A percentile compares a stretch with the other conserved stretches of the same genome.
These are phyloP conservation scores for Phialophora expanda DNA, from an alignment of 2,329 filamentous ascomycete genomes.

Conservation along the genomic window DNA sequence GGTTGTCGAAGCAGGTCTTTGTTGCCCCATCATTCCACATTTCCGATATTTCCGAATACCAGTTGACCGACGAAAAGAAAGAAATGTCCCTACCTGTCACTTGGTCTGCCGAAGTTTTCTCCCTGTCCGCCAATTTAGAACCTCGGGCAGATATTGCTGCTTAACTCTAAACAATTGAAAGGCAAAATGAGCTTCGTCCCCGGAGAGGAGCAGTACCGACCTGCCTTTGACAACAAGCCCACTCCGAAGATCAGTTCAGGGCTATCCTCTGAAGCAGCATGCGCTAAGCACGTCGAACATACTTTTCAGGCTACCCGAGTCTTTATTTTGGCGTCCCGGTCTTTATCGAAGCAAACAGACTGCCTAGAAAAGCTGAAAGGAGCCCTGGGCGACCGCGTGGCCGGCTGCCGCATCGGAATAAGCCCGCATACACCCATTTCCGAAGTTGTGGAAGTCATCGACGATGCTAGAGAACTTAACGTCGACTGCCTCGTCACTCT, in stretches of 20 bases:
- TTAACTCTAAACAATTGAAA: background rate
- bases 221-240: background rate
- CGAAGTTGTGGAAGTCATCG: conserved; percentile 7
- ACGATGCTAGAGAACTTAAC: background rate
- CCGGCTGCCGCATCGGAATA: background rate
- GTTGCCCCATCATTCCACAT: background rate
- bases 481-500: conserved; percentile 67
- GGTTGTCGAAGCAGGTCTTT: background rate
- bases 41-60: background rate
- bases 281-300: conserved; percentile 1
- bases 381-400: conserved; percentile 3
- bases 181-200: background rate
- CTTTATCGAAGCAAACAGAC: conserved; percentile 6
- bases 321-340: conserved; percentile 9
- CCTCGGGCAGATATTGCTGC: background rate
- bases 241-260: background rate
- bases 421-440: conserved; percentile 10
- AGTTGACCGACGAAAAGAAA: background rate
- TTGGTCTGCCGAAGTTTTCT: too few species aligned
- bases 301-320: background rate
- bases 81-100: background rate
- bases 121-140: background rate
- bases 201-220: background rate
- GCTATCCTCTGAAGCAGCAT: conserved; percentile 2
- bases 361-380: background rate